phyloP scores from a whole-genome alignment of 176 grass and related monocot genomes.

The Aegilops sharonensis region DNA sequence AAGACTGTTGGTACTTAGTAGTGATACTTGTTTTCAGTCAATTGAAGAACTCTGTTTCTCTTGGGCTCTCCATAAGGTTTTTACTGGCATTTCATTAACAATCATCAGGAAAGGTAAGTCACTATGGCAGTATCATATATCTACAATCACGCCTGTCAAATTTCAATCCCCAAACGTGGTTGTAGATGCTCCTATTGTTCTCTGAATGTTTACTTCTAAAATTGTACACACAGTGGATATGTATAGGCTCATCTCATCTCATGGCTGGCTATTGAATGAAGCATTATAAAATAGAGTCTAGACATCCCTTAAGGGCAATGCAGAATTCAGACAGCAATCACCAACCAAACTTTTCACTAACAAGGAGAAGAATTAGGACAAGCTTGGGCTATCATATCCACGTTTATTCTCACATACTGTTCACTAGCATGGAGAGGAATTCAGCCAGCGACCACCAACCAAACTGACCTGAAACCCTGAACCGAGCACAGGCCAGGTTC shows the following conservation, averaged over 20 bases:
- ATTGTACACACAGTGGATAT: not conserved
- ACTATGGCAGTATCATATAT: not conserved
- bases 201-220: not conserved
- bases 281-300: not conserved
- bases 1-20: not conserved
- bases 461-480: conserved; percentile 6
- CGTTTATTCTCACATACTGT: not conserved
- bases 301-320: not conserved
- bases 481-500: not conserved
- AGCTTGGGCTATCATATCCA: too few relatives aligned
- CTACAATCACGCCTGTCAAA: too few relatives aligned
- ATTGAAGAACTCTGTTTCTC: not conserved
- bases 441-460: not conserved
- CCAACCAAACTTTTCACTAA: too few relatives aligned
- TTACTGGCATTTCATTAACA: not conserved
- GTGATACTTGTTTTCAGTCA: not conserved
- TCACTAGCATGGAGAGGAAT: not conserved
- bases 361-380: too few relatives aligned
- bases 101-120: not conserved
- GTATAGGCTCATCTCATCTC: not conserved
- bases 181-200: not conserved
- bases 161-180: too few relatives aligned
- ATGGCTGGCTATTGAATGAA: not conserved
- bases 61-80: not conserved
- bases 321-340: not conserved